Percentiles rank a stretch among this genome's conserved stretches.
Evolutionary conservation across 176 grass and related monocot species (phyloP).

Genomic region (Zea luxurians): DNA sequence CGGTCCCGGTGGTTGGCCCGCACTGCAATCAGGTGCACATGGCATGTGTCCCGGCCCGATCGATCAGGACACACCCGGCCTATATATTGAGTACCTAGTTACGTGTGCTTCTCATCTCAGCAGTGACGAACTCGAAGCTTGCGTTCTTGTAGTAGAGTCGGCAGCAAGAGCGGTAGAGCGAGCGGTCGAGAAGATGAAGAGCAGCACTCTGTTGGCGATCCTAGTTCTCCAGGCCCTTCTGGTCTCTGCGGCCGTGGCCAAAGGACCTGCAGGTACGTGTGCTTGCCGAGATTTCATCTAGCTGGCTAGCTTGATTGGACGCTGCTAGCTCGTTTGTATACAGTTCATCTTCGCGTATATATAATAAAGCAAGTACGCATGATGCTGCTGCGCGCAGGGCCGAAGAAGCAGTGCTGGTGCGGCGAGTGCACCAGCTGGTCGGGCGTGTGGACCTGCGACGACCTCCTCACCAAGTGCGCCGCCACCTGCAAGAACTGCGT

Average conservation of each 20-base stretch:
- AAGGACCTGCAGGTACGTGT: not conserved
- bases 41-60: too few relatives aligned
- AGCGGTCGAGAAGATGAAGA: constrained; percentile 7
- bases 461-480: not conserved
- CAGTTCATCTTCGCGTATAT: too few relatives aligned
- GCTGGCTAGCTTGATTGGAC: too few relatives aligned
- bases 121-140: too few relatives aligned
- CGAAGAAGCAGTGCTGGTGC: constrained; percentile 4
- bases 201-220: not conserved
- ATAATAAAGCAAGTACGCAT: not conserved
- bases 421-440: not conserved
- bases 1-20: not conserved
- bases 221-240: constrained; percentile 20
- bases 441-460: not conserved
- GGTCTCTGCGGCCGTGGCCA: not conserved
- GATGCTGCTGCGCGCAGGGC: not conserved
- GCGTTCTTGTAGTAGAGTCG: too few relatives aligned
- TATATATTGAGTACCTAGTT: too few relatives aligned
- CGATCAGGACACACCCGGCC: too few relatives aligned
- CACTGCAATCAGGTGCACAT: not conserved
- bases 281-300: too few relatives aligned
- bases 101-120: too few relatives aligned
- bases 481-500: not conserved
- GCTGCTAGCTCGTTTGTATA: too few relatives aligned
- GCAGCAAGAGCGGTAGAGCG: not conserved